Evolutionary conservation across 1,284 basidiomycete genomes (phyloP).

Genomic region (Pseudozyma sp.): DNA sequence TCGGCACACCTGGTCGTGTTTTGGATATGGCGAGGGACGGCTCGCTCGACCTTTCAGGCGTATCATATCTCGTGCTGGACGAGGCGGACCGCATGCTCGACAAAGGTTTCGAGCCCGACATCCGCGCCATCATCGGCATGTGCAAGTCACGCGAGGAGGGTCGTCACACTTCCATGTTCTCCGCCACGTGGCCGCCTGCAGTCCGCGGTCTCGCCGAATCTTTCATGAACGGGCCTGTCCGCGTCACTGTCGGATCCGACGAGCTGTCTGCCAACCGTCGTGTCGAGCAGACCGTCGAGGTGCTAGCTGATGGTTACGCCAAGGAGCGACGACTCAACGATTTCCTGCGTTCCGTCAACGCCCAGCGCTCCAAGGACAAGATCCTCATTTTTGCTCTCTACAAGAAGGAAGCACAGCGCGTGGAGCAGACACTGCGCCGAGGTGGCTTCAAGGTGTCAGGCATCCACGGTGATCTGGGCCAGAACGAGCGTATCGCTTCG

Average conservation of each 20-base stretch:
- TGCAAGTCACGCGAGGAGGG: slow-evolving; percentile 73
- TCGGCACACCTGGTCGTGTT: slow-evolving; percentile 93
- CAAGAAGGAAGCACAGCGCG: slow-evolving; percentile 86
- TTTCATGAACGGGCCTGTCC: slow-evolving; percentile 86
- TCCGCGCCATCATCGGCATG: slow-evolving; percentile 86
- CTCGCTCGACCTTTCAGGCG: slow-evolving; percentile 77
- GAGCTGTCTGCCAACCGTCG: slow-evolving; percentile 93
- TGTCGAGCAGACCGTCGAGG: slow-evolving; percentile 83
- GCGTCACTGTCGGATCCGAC: slow-evolving; percentile 94
- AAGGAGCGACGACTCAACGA: slow-evolving; percentile 78
- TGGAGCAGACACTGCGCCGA: slow-evolving; percentile 82
- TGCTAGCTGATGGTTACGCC: slow-evolving; percentile 84
- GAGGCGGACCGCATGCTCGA: slow-evolving; percentile 99
- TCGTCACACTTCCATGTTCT: slow-evolving; percentile 74
- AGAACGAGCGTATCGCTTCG: slow-evolving; percentile 85
- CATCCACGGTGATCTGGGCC: slow-evolving; percentile 92
- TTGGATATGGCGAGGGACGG: slow-evolving; percentile 88
- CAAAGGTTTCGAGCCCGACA: slow-evolving; percentile 98
- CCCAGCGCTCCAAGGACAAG: slow-evolving; percentile 74
- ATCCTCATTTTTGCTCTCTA: slow-evolving; percentile 95
- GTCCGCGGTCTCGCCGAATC: slow-evolving; percentile 92
- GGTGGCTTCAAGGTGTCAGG: slow-evolving; percentile 87
- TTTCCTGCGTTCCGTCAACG: slow-evolving; percentile 63
- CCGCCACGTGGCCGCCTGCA: slow-evolving; percentile 96
- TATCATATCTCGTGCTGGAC: slow-evolving; percentile 92